Evolutionary conservation across 2,329 filamentous ascomycete genomes (phyloP).

Genomic region (Penicillium sclerotiorum): DNA sequence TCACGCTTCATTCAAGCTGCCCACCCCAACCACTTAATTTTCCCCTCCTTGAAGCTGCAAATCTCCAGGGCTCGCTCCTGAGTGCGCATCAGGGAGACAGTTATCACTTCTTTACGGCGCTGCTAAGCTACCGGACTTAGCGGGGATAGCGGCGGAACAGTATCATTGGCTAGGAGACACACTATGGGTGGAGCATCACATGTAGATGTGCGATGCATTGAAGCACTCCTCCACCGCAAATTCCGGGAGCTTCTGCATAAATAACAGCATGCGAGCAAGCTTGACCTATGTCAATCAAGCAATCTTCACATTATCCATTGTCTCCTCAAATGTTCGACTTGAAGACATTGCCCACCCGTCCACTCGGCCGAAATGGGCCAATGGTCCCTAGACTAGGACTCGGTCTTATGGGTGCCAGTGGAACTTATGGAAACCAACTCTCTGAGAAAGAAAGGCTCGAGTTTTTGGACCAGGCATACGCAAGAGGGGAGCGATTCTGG

Average conservation of each 20-base stretch:
- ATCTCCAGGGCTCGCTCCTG: too few relatives aligned
- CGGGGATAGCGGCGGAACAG: conserved; percentile 13
- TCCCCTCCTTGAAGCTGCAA: too few relatives aligned
- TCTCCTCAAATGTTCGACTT: conserved; percentile 3
- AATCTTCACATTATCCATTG: background rate
- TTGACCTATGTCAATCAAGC: background rate
- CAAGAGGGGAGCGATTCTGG: conserved; percentile 49
- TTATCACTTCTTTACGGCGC: background rate
- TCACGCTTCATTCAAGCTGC: too few relatives aligned
- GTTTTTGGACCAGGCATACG: conserved; percentile 50
- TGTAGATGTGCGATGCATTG: background rate
- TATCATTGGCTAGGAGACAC: conserved; percentile 8
- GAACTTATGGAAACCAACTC: conserved; percentile 32
- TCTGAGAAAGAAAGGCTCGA: conserved; percentile 48
- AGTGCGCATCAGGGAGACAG: too few relatives aligned
- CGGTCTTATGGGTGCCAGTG: conserved; percentile 32
- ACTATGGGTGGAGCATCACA: background rate
- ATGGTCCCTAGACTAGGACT: conserved; percentile 31
- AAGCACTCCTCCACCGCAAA: conserved; percentile 19
- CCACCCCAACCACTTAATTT: too few relatives aligned
- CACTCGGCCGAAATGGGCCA: conserved; percentile 31
- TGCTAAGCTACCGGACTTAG: conserved; percentile 2
- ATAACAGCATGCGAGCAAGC: background rate
- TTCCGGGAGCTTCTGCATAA: background rate
- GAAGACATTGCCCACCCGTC: conserved; percentile 25